Conservation (phyloP, 1,284 basidiomycete species). For the Leccinum variabile region DNA sequence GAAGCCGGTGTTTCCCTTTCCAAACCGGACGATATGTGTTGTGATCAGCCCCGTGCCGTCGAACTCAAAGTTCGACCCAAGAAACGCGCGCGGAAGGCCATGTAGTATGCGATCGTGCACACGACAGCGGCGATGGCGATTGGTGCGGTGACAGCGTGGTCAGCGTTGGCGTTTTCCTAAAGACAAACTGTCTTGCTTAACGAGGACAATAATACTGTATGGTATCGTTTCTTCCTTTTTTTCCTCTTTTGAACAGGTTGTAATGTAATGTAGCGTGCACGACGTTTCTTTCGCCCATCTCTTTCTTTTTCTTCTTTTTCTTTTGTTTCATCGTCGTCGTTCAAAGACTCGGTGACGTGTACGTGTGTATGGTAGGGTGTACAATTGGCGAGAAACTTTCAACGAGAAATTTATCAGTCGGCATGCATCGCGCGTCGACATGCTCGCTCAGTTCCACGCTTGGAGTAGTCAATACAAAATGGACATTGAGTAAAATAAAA, state of each 20-base stretch:
- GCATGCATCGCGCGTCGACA: no score
- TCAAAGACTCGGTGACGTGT: slow-evolving; percentile 10
- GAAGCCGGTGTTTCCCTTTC: not conserved
- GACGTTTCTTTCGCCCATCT: not conserved
- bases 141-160: slow-evolving; percentile 68
- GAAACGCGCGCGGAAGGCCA: slow-evolving; percentile 46
- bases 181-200: not conserved
- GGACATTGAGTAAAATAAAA: no score
- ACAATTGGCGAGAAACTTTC: not conserved
- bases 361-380: slow-evolving; percentile 9
- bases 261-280: slow-evolving; percentile 1
- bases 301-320: not conserved
- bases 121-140: slow-evolving; percentile 59
- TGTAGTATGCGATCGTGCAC: slow-evolving; percentile 45
- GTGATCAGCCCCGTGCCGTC: not conserved
- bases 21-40: not conserved
- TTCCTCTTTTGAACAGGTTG: not conserved
- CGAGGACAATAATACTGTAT: not conserved
- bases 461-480: no score
- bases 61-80: slow-evolving; percentile 36
- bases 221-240: not conserved
- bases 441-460: no score
- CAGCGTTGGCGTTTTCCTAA: slow-evolving; percentile 62
- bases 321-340: not conserved
- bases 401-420: no score